These are phyloP conservation scores for Fragaria nilgerrensis DNA, from an alignment of 306 rosid genomes.

Conservation along the genomic window DNA sequence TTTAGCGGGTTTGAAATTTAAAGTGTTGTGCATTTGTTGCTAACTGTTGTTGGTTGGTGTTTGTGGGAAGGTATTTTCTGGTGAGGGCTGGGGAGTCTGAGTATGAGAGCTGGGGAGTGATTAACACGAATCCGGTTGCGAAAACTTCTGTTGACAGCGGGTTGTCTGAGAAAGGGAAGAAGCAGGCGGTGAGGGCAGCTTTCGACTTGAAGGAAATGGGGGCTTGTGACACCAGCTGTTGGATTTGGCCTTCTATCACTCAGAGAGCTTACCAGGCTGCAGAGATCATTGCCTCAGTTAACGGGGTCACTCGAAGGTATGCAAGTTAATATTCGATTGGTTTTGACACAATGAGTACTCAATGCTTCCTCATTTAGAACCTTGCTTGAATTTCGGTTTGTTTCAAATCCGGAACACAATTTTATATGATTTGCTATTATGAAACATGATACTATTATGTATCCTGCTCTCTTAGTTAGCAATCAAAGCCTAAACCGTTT, in stretches of 20 bases:
- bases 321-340: neutral
- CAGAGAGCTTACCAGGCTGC: slow-evolving; percentile 96
- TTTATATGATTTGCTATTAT: neutral
- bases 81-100: slow-evolving; percentile 96
- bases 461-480: neutral
- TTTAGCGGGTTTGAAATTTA: neutral
- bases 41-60: slow-evolving; percentile 12
- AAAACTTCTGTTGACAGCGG: slow-evolving; percentile 89
- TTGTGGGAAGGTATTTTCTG: slow-evolving; percentile 64
- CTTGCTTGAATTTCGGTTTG: neutral
- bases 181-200: slow-evolving; percentile 61
- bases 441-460: neutral
- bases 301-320: slow-evolving; percentile 74
- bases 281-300: slow-evolving; percentile 80
- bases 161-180: slow-evolving; percentile 76
- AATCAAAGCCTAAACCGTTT: neutral
- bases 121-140: slow-evolving; percentile 83
- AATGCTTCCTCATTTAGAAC: neutral
- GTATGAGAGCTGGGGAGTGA: slow-evolving; percentile 73
- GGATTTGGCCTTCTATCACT: slow-evolving; percentile 98
- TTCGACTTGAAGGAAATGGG: slow-evolving; percentile 73
- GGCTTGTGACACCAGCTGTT: slow-evolving; percentile 81
- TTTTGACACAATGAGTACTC: neutral
- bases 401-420: neutral
- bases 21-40: neutral